Conservation (phyloP, 306 rosid species). For the Castanea mollissima region DNA sequence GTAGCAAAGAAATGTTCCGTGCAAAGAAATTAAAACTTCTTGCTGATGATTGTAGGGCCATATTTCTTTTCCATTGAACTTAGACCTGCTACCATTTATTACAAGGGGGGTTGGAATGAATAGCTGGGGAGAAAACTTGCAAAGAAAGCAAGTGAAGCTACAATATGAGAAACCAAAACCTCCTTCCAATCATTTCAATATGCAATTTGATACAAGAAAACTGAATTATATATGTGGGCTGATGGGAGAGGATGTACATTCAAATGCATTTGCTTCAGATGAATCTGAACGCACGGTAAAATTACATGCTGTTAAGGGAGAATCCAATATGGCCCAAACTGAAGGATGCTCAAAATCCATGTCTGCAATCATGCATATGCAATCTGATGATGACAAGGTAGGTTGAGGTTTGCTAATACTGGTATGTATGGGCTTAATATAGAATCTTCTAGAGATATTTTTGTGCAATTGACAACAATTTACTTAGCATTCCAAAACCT, state of each 20-base stretch:
- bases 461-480: neutral
- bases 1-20: neutral
- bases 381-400: constrained; percentile 41
- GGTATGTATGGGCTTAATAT: neutral
- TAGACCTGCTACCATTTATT: constrained; percentile 68
- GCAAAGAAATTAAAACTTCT: neutral
- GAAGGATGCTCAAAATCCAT: constrained; percentile 38
- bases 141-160: constrained; percentile 24
- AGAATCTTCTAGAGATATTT: neutral
- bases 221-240: constrained; percentile 26
- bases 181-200: constrained; percentile 26
- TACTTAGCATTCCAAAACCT: neutral
- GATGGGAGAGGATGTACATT: constrained; percentile 23
- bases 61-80: constrained; percentile 67
- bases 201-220: constrained; percentile 33
- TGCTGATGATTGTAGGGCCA: constrained; percentile 62
- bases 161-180: constrained; percentile 26
- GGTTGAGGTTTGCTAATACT: constrained; percentile 18
- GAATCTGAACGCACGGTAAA: constrained; percentile 20
- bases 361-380: constrained; percentile 26
- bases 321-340: constrained; percentile 28
- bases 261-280: constrained; percentile 24
- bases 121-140: constrained; percentile 33
- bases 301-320: constrained; percentile 22
- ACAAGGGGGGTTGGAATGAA: constrained; percentile 57